Conservation (phyloP, 352 stramenopile species). For the Blastocystis sp. region DNA sequence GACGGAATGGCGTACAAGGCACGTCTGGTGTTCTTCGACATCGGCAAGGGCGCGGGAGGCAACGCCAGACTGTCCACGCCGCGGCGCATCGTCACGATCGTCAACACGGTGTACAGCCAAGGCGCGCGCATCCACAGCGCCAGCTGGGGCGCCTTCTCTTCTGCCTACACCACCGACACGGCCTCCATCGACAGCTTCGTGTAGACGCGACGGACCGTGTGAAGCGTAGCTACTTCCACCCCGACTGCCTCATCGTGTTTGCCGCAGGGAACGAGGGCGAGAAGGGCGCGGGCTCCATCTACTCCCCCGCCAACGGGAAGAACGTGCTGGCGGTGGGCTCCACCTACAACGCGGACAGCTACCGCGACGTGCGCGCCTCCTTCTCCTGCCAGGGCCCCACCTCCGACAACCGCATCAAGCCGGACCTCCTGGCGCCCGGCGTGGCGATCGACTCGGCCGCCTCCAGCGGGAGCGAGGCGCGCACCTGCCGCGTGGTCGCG, state of each 20-base stretch:
- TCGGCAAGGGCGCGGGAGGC: conserved; percentile 11
- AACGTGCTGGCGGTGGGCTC: conserved; percentile 81
- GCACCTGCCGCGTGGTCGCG: conserved; percentile 29
- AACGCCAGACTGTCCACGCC: conserved; percentile 20
- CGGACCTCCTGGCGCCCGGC: conserved; percentile 74
- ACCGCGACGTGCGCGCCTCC: conserved; percentile 74
- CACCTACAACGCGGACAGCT: conserved; percentile 74
- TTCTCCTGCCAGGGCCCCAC: conserved; percentile 73
- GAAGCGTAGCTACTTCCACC: conserved; percentile 80
- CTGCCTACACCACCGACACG: conserved; percentile 47
- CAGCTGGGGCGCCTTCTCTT: conserved; percentile 72
- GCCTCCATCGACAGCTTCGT: conserved; percentile 65
- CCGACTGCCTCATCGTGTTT: conserved; percentile 81
- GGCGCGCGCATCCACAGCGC: conserved; percentile 73
- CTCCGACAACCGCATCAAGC: conserved; percentile 74
- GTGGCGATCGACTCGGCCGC: conserved; percentile 72
- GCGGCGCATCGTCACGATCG: conserved; percentile 18
- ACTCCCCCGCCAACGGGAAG: conserved; percentile 79
- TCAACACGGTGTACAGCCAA: conserved; percentile 45
- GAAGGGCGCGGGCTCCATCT: conserved; percentile 75
- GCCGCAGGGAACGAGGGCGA: conserved; percentile 84
- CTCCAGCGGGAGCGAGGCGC: conserved; percentile 33
- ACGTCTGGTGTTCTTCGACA: conserved; percentile 56
- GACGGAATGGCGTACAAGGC: conserved; percentile 58
- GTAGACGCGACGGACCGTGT: conserved; percentile 74